Conservation (phyloP, 805 yeast genomes). For the Wickerhamomyces bisporus region DNA sequence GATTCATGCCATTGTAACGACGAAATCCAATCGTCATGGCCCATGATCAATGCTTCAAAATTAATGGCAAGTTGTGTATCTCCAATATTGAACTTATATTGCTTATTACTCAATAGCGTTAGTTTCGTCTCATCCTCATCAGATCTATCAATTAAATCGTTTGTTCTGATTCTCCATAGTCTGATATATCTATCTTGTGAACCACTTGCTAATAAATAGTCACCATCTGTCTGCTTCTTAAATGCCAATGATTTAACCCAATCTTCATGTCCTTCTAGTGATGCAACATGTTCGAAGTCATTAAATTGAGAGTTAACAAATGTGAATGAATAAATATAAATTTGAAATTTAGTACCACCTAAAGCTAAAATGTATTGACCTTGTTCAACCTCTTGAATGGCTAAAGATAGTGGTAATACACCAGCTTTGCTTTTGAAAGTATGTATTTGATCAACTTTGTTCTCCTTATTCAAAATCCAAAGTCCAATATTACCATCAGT, state of each 20-base stretch:
- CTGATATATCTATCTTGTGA: constrained; percentile 91
- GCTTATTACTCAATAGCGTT: constrained; percentile 62
- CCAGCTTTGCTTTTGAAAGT: constrained; percentile 35
- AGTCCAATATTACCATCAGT: constrained; percentile 54
- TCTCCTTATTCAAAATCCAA: constrained; percentile 37
- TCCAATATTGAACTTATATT: constrained; percentile 49
- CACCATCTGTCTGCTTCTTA: constrained; percentile 40
- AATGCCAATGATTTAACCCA: constrained; percentile 82
- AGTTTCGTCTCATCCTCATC: constrained; percentile 50
- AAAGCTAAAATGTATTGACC: constrained; percentile 47
- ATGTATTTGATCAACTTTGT: constrained; percentile 24
- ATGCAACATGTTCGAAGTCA: constrained; percentile 39
- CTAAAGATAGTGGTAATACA: constrained; percentile 44
- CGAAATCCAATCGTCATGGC: constrained; percentile 98
- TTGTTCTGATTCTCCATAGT: constrained; percentile 70
- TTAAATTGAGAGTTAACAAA: constrained; percentile 11
- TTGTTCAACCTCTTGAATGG: constrained; percentile 26
- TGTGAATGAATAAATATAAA: constrained; percentile 51
- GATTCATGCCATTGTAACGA: constrained; percentile 71
- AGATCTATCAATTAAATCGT: constrained; percentile 50
- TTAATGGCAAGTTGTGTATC: constrained; percentile 48
- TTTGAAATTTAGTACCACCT: constrained; percentile 61
- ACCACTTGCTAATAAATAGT: constrained; percentile 75
- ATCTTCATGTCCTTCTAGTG: constrained; percentile 87
- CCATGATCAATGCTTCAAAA: constrained; percentile 92